Conservation (phyloP, 768 basidiomycete species). For the Boletus huronensis region DNA sequence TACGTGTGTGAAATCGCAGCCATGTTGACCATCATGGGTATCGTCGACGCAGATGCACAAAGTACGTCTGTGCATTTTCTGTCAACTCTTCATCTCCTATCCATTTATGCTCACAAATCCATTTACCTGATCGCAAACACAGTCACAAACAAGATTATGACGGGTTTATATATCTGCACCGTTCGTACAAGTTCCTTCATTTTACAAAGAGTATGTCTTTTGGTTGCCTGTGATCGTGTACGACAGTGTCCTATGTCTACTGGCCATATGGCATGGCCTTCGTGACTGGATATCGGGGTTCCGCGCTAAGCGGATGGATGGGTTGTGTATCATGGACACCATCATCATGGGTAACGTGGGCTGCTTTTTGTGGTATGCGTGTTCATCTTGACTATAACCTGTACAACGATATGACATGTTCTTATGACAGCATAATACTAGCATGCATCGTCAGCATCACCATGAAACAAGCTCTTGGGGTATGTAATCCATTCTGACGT, state of each 20-base stretch:
- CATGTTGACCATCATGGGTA: neutral
- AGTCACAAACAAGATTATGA: neutral
- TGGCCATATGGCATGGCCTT: neutral
- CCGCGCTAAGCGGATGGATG: neutral
- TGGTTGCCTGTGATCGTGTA: neutral
- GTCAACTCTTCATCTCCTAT: neutral
- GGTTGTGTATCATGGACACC: neutral
- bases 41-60: too few relatives aligned
- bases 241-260: neutral
- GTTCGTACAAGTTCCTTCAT: neutral
- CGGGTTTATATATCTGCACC: neutral
- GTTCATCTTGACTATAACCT: too few relatives aligned
- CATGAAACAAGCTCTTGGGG: too few relatives aligned
- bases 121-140: neutral
- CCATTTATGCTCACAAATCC: neutral
- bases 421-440: too few relatives aligned
- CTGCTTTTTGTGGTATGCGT: neutral
- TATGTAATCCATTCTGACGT: too few relatives aligned
- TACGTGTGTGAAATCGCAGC: constrained; percentile 3
- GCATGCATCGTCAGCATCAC: too few relatives aligned
- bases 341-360: neutral
- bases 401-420: too few relatives aligned
- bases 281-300: neutral
- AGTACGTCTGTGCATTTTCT: too few relatives aligned
- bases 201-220: neutral